Conservation (phyloP, 306 rosid genomes). For the Ormosia emarginata region DNA sequence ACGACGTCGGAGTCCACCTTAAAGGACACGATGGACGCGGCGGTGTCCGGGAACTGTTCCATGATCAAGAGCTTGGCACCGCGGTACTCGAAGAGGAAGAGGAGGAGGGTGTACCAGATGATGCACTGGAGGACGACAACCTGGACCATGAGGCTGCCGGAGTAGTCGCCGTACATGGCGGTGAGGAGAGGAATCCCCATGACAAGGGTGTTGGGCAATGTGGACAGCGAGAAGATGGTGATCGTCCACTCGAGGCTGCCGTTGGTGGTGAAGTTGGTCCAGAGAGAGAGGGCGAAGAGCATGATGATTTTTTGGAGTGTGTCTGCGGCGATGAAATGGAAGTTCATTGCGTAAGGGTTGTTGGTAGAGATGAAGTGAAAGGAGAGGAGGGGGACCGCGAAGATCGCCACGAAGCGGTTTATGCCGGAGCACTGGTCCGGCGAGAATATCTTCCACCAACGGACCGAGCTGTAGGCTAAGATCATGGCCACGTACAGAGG, state of each 20-base stretch:
- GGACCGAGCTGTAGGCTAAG: slow-evolving; percentile 89
- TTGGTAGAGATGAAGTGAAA: slow-evolving; percentile 87
- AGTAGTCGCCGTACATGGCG: slow-evolving; percentile 74
- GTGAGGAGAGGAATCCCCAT: slow-evolving; percentile 88
- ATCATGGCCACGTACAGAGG: slow-evolving; percentile 98
- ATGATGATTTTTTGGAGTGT: slow-evolving; percentile 90
- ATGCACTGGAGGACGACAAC: slow-evolving; percentile 94
- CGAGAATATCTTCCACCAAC: slow-evolving; percentile 99
- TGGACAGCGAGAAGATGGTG: slow-evolving; percentile 86
- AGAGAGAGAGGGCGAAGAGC: slow-evolving; percentile 53
- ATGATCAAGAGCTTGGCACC: slow-evolving; percentile 90
- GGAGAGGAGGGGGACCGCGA: slow-evolving; percentile 91
- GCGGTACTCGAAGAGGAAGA: slow-evolving; percentile 89
- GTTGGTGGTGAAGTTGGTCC: slow-evolving; percentile 76
- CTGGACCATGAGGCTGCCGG: slow-evolving; percentile 86
- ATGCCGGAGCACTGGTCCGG: slow-evolving; percentile 99
- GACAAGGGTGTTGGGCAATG: slow-evolving; percentile 86
- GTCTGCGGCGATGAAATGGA: slow-evolving; percentile 95
- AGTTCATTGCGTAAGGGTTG: slow-evolving; percentile 81
- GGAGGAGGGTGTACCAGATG: slow-evolving; percentile 89
- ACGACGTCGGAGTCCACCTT: slow-evolving; percentile 96
- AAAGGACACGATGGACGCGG: slow-evolving; percentile 90
- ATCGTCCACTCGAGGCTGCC: slow-evolving; percentile 98
- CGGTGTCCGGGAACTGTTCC: slow-evolving; percentile 99
- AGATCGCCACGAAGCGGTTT: slow-evolving; percentile 92